phyloP scores from a whole-genome alignment of 257 asterid species.

The Nyctanthes arbortristis region DNA sequence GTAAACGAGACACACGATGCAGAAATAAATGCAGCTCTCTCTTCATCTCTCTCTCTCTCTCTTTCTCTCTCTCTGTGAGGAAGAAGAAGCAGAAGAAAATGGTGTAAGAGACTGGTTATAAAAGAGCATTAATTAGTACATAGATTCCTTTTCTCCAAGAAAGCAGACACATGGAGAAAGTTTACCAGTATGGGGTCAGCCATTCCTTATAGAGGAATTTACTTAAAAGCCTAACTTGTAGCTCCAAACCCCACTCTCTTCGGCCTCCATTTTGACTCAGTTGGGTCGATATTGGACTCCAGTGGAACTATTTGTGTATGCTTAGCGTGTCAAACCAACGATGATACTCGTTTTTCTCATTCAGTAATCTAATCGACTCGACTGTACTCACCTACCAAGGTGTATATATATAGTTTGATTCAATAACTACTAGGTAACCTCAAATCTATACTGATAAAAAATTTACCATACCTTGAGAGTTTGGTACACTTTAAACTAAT shows the following conservation, averaged over 20 bases:
- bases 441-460: too few species aligned
- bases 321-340: too few species aligned
- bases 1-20: too few species aligned
- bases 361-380: too few species aligned
- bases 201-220: slow-evolving; percentile 42
- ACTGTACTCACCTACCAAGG: too few species aligned
- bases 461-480: too few species aligned
- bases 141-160: slow-evolving; percentile 33
- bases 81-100: slow-evolving; percentile 51
- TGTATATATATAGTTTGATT: too few species aligned
- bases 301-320: too few species aligned
- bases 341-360: too few species aligned
- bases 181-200: slow-evolving; percentile 38
- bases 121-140: slow-evolving; percentile 33
- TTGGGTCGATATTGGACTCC: neutral
- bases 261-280: neutral
- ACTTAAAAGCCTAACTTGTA: slow-evolving; percentile 9
- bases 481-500: too few species aligned
- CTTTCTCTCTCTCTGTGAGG: neutral
- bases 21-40: too few species aligned
- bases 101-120: slow-evolving; percentile 45
- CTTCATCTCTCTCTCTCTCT: neutral
- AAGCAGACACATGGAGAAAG: slow-evolving; percentile 38
- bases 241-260: neutral
- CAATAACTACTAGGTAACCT: too few species aligned